These are phyloP conservation scores for Barbarea vulgaris DNA, from an alignment of 345 rosid genomes.

Conservation along the genomic window DNA sequence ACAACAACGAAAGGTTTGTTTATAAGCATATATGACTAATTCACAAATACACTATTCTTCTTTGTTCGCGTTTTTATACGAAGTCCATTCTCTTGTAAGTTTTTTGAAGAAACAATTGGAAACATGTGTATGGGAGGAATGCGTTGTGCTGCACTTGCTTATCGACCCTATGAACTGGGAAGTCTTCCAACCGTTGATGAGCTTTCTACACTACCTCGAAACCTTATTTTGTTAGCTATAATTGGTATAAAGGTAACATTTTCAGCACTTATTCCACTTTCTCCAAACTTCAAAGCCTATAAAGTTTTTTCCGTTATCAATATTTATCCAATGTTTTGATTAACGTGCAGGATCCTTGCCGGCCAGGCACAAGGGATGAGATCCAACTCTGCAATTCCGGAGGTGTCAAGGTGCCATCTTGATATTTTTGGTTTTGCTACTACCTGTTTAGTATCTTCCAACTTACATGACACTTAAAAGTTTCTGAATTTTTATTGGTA, in stretches of 20 bases:
- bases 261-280: background rate
- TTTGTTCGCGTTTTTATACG: background rate
- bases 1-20: constrained; percentile 48
- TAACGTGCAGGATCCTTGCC: constrained; percentile 81
- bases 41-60: background rate
- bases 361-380: constrained; percentile 59
- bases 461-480: constrained; percentile 1
- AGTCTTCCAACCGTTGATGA: constrained; percentile 53
- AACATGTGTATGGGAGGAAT: constrained; percentile 72
- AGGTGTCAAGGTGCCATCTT: constrained; percentile 62
- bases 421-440: background rate
- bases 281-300: background rate
- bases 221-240: constrained; percentile 81
- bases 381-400: constrained; percentile 59
- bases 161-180: constrained; percentile 51
- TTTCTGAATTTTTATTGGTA: background rate
- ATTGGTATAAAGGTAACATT: constrained; percentile 83
- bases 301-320: background rate
- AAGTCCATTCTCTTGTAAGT: constrained; percentile 43
- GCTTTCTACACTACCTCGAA: constrained; percentile 27
- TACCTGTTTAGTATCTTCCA: no score
- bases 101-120: constrained; percentile 51
- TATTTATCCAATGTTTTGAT: background rate
- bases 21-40: background rate
- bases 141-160: constrained; percentile 90